These are phyloP conservation scores for Orbilia oligospora DNA, from an alignment of 2,329 filamentous ascomycete genomes.

Conservation along the genomic window DNA sequence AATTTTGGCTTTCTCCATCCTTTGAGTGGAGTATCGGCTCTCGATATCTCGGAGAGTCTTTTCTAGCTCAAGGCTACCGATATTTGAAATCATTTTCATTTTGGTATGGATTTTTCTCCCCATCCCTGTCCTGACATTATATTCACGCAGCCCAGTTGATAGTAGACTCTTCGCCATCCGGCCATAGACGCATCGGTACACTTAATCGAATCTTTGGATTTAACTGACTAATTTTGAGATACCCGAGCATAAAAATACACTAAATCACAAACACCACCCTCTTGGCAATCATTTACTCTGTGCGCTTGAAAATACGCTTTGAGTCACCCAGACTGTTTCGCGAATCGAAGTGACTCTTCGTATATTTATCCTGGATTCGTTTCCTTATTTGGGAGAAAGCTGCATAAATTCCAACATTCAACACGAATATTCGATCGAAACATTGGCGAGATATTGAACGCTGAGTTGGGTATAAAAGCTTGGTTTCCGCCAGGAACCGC, in stretches of 20 bases:
- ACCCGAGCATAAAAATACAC: not conserved
- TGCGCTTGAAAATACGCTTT: conserved; percentile 3
- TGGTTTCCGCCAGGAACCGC: not conserved
- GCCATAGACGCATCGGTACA: conserved; percentile 14
- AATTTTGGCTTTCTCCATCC: too few relatives aligned
- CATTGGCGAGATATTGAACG: not conserved
- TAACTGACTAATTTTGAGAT: not conserved
- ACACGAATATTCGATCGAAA: conserved; percentile 21
- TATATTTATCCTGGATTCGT: conserved; percentile 15
- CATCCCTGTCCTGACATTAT: too few relatives aligned
- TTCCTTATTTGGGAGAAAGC: not conserved
- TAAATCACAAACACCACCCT: too few relatives aligned
- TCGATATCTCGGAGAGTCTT: not conserved
- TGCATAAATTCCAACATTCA: conserved; percentile 33
- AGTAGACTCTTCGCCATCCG: not conserved
- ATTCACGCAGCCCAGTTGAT: not conserved
- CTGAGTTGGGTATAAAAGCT: not conserved
- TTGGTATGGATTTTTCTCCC: not conserved
- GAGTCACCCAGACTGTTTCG: conserved; percentile 31
- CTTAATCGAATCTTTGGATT: conserved; percentile 18
- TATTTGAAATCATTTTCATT: conserved; percentile 13
- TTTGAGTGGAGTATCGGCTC: too few relatives aligned
- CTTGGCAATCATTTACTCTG: too few relatives aligned
- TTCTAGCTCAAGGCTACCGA: not conserved
- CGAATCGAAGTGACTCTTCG: conserved; percentile 34